Evolutionary conservation across 805 yeast genomes (phyloP), one percentile per base, ranked within the genome.

Genomic region (Schizosaccharomyces pombe): DNA sequence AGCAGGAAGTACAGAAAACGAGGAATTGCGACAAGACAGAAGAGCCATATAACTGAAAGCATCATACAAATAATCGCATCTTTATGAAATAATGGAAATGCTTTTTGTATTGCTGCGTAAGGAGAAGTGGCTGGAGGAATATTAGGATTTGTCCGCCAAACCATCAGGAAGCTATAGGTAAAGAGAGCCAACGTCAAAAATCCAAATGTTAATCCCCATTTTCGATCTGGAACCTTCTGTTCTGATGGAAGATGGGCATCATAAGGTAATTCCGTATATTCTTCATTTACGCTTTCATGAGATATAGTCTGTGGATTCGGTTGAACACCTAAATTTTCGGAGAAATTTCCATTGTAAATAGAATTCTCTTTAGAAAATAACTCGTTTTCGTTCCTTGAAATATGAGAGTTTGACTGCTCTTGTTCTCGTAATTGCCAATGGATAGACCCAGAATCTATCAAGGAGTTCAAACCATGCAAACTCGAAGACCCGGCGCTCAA

Each of bases 1-100:
- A 14, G 61, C 56, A 66, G 66, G 62, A 14, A 67, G 58, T 67
- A 66, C 63, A 30, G 59, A 57, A 37, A 37, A 6, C 22, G 43
- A 24, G 43, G 43, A 24, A 37, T 14, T 37, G 43, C 43, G 43
- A 37, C 43, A 5, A 37, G 22, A 24, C 8, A 37, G 9, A 37
- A n/a, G 43, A 43, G 49, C 49, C 49, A 43, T 22, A 24, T 16
- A 8, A 43, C 31, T 14, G 49, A 28, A 16, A 43, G 14, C 5
- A 43, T 14, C n/a, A 26, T 12, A 2, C 30, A 43, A 43, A 43
- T 12, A 22, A 22, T 6, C 2, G 30, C 30, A 8, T 26, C 30
- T 16, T 19, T 22, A 16, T 22, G 30, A 19, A 43, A 43, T 1
- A 43, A 19, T 5, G 49, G 49, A 43, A 43, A 19, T 5, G 49